Percentiles rank a stretch among this genome's conserved stretches.
These are phyloP conservation scores for Hymenoscyphus scutula DNA, from an alignment of 2,329 filamentous ascomycete genomes.

Conservation along the genomic window DNA sequence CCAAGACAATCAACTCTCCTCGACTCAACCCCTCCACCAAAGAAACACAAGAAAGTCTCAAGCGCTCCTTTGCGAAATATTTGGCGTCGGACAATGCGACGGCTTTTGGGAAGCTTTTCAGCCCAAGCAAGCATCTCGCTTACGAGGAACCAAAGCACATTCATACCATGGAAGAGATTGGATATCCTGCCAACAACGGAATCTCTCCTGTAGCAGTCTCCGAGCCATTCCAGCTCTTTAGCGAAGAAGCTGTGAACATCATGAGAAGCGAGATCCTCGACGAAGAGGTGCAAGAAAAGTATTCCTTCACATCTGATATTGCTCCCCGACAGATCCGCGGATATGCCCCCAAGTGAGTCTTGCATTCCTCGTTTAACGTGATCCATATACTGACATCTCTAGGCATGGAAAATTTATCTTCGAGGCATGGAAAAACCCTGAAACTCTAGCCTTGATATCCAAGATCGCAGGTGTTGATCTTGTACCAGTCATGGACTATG, in stretches of 20 bases:
- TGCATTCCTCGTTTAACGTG: slow-evolving; percentile 4
- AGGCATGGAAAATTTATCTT: slow-evolving; percentile 65
- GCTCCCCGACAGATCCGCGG: slow-evolving; percentile 54
- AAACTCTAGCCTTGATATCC: slow-evolving; percentile 52
- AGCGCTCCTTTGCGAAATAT: slow-evolving; percentile 35
- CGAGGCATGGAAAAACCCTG: slow-evolving; percentile 57
- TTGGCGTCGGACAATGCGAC: slow-evolving; percentile 31
- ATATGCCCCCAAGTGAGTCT: slow-evolving; percentile 54
- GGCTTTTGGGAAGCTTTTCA: slow-evolving; percentile 43
- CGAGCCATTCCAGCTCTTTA: slow-evolving; percentile 63
- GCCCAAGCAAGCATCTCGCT: slow-evolving; percentile 53
- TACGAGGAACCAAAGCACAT: slow-evolving; percentile 51
- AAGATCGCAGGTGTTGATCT: slow-evolving; percentile 57
- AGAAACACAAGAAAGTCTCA: slow-evolving; percentile 34
- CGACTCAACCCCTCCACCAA: slow-evolving; percentile 28
- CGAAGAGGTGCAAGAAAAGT: slow-evolving; percentile 54
- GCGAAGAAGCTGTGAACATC: slow-evolving; percentile 55
- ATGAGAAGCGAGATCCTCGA: slow-evolving; percentile 63
- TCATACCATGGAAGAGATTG: slow-evolving; percentile 61
- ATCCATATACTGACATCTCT: slow-evolving; percentile 17
- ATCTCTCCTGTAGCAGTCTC: slow-evolving; percentile 63
- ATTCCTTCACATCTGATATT: slow-evolving; percentile 57
- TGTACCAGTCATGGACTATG: slow-evolving; percentile 54
- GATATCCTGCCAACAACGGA: slow-evolving; percentile 51
- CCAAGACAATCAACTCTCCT: slow-evolving; percentile 29